Percentiles rank a stretch among this genome's conserved stretches.
Evolutionary conservation across 495 filamentous ascomycete species (phyloP).

Genomic region (Penicillium longicatenatum): DNA sequence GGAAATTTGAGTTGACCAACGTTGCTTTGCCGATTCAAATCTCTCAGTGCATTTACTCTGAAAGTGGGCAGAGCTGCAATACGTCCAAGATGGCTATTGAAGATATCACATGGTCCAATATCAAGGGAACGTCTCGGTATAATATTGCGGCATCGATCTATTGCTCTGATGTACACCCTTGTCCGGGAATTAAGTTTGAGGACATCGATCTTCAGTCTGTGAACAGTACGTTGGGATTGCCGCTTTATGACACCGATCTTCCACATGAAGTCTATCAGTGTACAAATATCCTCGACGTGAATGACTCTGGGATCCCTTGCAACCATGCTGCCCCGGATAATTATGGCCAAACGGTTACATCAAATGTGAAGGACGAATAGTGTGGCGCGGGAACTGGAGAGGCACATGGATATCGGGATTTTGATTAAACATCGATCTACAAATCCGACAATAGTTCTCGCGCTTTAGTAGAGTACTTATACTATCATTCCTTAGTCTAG

Average conservation of each 20-base stretch:
- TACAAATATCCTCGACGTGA: constrained; percentile 22
- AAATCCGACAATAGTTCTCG: neutral
- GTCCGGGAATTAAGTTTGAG: constrained; percentile 50
- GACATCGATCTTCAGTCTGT: constrained; percentile 49
- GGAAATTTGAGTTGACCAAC: constrained; percentile 48
- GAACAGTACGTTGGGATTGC: constrained; percentile 25
- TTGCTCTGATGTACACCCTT: constrained; percentile 50
- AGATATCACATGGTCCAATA: constrained; percentile 58
- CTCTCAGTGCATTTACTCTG: constrained; percentile 58
- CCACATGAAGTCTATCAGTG: constrained; percentile 31
- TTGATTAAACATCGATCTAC: neutral
- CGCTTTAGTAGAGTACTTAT: neutral
- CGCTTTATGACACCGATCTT: constrained; percentile 23
- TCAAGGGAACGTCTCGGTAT: constrained; percentile 55
- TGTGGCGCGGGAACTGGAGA: neutral
- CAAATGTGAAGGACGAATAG: constrained; percentile 19
- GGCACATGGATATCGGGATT: neutral
- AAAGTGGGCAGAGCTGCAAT: constrained; percentile 45
- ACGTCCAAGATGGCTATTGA: constrained; percentile 49
- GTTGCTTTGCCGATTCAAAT: constrained; percentile 60
- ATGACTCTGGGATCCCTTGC: constrained; percentile 25
- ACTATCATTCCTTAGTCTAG: no score
- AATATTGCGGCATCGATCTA: constrained; percentile 58
- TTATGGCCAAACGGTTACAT: constrained; percentile 23
- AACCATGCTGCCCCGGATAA: constrained; percentile 26